Base-by-base conservation (phyloP, 495 filamentous ascomycete species). In the Zalerion maritima region DNA sequence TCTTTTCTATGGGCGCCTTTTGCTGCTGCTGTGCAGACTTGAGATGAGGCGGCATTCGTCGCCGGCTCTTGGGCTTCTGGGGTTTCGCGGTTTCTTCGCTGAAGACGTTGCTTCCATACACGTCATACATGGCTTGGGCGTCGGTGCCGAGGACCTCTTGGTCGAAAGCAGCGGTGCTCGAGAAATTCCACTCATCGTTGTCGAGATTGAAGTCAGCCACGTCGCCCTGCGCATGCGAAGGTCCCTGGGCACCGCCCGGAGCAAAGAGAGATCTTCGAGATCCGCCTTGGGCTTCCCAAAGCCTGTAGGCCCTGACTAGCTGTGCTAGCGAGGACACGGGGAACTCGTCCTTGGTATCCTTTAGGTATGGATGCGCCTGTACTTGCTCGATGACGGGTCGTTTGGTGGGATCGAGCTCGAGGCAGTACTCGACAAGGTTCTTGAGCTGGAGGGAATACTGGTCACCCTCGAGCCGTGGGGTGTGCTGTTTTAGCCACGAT, bases 101-200 rank as follows among this genome's bases (percentile, higher is more conserved):
- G 19, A 59, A 54, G 14, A 66, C 54, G 23, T 57, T 50, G 1
- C 50, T 50, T 10, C 65, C 63, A 43, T 68, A 65, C 11, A 60
- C 65, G 35, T 71, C 59, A 35, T 49, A 50, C 12, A 69, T 50
- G 18, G 65, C 55, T 35, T 64, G 55, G 7, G 57, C 45, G 40
- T 56, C 52, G 20, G 51, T 55, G 32, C 59, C 46, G 22, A 55
- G 43, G 20, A 69, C 58, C 29, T 65, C 53, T 33, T 73, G 64
- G 43, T 91, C 78, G 46, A 93, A 92, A 6, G 73, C 78, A 32
- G 81, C 75, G 0, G 82, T 89, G 1, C 79, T 84, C 45, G 79
- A 85, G 43, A 94, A 94, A 41, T 87, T 93, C 83, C 89, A 94
- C 40, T 87, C 79, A 35, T 85, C 78, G 21, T 68, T 60, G 11